Conservation (phyloP, 176 grass and related monocot species). For the Pharus latifolius region DNA sequence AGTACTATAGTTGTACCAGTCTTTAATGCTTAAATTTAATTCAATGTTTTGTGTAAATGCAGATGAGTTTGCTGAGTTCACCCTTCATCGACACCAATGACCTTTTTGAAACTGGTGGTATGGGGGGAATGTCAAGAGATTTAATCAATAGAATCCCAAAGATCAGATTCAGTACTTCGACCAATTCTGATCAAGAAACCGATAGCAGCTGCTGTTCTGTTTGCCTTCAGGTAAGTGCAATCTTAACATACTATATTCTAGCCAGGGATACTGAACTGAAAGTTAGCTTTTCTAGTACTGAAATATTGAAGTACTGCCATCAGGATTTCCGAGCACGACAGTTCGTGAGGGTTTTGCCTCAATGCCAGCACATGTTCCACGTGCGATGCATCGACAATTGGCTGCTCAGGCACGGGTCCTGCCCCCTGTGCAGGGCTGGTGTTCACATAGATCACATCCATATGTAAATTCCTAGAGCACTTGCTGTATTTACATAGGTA, state of each 20-base stretch:
- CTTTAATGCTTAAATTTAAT: slow-evolving; percentile 7
- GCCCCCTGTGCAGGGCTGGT: slow-evolving; percentile 54
- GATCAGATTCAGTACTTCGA: slow-evolving; percentile 25
- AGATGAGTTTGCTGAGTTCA: slow-evolving; percentile 62
- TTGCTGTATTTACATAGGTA: slow-evolving; percentile 36
- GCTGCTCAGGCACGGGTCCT: slow-evolving; percentile 56
- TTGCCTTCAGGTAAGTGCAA: slow-evolving; percentile 70
- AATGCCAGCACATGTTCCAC: slow-evolving; percentile 65
- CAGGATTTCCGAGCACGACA: slow-evolving; percentile 52
- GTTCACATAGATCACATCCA: slow-evolving; percentile 44
- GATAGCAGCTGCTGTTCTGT: slow-evolving; percentile 61
- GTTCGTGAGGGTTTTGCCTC: slow-evolving; percentile 52
- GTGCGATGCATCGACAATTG: slow-evolving; percentile 62
- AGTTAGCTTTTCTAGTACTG: not conserved
- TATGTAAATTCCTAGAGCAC: slow-evolving; percentile 38
- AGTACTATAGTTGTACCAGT: not conserved
- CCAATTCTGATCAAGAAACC: slow-evolving; percentile 20
- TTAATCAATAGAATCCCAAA: slow-evolving; percentile 47
- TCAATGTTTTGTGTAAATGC: slow-evolving; percentile 10
- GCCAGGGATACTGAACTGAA: not conserved
- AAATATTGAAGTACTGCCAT: not conserved
- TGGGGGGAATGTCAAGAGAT: slow-evolving; percentile 41
- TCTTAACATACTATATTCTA: not conserved
- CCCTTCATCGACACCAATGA: slow-evolving; percentile 58
- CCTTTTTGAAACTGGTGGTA: slow-evolving; percentile 52